Percentiles rank a stretch among this genome's conserved stretches.
Conservation (phyloP, 129 eudicot species). For the Smallanthus sonchifolius region DNA sequence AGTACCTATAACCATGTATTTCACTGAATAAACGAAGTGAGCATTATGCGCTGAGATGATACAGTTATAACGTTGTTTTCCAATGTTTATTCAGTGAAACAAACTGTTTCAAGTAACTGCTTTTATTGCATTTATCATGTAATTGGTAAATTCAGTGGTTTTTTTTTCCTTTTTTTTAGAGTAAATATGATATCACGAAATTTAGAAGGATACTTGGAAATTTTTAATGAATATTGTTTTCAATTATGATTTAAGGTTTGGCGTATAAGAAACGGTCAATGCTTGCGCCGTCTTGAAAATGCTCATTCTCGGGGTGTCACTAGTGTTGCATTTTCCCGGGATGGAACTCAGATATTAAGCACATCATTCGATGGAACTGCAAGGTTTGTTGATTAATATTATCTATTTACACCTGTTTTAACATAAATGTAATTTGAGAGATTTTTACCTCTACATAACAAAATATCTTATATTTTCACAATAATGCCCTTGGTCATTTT, state of each 20-base stretch:
- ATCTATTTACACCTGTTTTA: not conserved
- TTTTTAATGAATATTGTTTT: not conserved
- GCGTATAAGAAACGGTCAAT: constrained; percentile 96
- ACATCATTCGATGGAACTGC: constrained; percentile 95
- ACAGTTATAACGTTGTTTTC: not conserved
- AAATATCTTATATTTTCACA: constrained; percentile 2
- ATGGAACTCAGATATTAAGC: constrained; percentile 91
- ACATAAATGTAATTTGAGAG: not conserved
- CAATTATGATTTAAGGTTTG: constrained; percentile 54
- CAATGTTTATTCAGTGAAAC: not conserved
- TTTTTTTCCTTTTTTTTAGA: not conserved
- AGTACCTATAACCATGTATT: not conserved
- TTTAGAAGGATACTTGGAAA: not conserved
- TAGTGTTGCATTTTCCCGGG: constrained; percentile 83
- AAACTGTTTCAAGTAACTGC: not conserved
- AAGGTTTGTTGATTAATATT: constrained; percentile 42
- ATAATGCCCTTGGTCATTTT: not conserved
- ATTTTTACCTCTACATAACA: not conserved
- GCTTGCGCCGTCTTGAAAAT: constrained; percentile 90
- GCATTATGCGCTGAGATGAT: not conserved
- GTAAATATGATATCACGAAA: not conserved
- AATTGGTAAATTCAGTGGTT: not conserved
- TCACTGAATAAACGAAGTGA: not conserved
- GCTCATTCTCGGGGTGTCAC: constrained; percentile 97
- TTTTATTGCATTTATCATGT: not conserved